These are phyloP conservation scores for Stephania japonica DNA, from an alignment of 164 flowering plant species.

Conservation along the genomic window DNA sequence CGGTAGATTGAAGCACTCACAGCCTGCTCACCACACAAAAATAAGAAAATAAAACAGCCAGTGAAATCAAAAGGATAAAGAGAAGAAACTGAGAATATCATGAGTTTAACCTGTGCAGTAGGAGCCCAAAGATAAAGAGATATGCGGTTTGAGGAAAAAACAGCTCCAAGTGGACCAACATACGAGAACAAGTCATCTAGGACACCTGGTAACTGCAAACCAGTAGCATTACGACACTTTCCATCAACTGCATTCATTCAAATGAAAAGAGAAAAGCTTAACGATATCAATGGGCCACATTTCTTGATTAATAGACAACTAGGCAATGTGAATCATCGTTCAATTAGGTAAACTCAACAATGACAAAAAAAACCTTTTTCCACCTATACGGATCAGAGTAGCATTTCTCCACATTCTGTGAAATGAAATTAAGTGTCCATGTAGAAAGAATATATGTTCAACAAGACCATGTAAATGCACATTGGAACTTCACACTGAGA, in stretches of 20 bases:
- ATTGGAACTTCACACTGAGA: not conserved
- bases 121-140: slow-evolving; percentile 92
- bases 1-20: slow-evolving; percentile 49
- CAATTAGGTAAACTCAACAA: not conserved
- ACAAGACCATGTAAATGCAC: no score
- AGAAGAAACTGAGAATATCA: slow-evolving; percentile 1
- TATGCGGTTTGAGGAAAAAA: slow-evolving; percentile 45
- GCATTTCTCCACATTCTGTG: not conserved
- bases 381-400: not conserved
- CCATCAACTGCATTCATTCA: slow-evolving; percentile 42
- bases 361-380: no score
- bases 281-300: not conserved
- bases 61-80: not conserved
- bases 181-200: slow-evolving; percentile 78
- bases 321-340: not conserved
- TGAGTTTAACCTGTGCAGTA: slow-evolving; percentile 70
- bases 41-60: not conserved
- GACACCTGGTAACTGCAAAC: slow-evolving; percentile 88
- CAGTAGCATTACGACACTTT: slow-evolving; percentile 45
- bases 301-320: not conserved
- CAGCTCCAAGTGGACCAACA: slow-evolving; percentile 80
- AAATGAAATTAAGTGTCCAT: no score
- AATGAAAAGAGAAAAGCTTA: slow-evolving; percentile 2
- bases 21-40: slow-evolving; percentile 32
- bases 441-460: no score